Evolutionary conservation across 2,329 filamentous ascomycete genomes (phyloP).

Genomic region (Aspergillus oerlinghausenensis): DNA sequence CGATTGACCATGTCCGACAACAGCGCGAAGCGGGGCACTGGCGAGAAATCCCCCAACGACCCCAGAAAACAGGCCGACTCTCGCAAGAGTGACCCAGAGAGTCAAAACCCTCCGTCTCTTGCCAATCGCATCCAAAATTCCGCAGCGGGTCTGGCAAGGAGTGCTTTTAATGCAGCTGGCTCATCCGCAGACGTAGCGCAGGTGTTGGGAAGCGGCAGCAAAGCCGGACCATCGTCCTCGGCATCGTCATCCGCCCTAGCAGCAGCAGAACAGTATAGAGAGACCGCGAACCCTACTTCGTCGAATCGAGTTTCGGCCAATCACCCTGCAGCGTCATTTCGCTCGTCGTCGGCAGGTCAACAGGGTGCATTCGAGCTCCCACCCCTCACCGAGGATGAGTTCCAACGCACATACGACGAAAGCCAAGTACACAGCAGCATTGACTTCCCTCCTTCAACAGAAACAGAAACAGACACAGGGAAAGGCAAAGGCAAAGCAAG

Average conservation of each 20-base stretch:
- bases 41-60: slow-evolving; percentile 4
- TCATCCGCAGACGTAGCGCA: slow-evolving; percentile 19
- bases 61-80: slow-evolving; percentile 5
- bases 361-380: slow-evolving; percentile 16
- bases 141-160: slow-evolving; percentile 30
- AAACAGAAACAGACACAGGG: slow-evolving; percentile 2
- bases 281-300: slow-evolving; percentile 6
- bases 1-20: slow-evolving; percentile 13
- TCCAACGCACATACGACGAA: slow-evolving; percentile 15
- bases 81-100: slow-evolving; percentile 2
- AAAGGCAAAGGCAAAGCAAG: slow-evolving; percentile 14
- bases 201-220: slow-evolving; percentile 16
- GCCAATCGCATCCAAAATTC: slow-evolving; percentile 29
- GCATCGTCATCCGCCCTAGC: slow-evolving; percentile 14
- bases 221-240: slow-evolving; percentile 15
- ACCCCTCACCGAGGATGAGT: slow-evolving; percentile 19
- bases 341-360: slow-evolving; percentile 11
- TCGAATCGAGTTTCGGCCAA: slow-evolving; percentile 1
- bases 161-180: slow-evolving; percentile 23
- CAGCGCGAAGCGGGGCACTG: slow-evolving; percentile 18
- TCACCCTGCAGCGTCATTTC: slow-evolving; percentile 18
- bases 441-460: background rate
- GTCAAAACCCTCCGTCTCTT: slow-evolving; percentile 20
- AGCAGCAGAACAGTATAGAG: slow-evolving; percentile 14
- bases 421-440: background rate